A percentile compares a stretch with the other conserved stretches of the same genome.
phyloP scores from a whole-genome alignment of 2,329 filamentous ascomycete genomes.

The Aspergillus sclerotialis region DNA sequence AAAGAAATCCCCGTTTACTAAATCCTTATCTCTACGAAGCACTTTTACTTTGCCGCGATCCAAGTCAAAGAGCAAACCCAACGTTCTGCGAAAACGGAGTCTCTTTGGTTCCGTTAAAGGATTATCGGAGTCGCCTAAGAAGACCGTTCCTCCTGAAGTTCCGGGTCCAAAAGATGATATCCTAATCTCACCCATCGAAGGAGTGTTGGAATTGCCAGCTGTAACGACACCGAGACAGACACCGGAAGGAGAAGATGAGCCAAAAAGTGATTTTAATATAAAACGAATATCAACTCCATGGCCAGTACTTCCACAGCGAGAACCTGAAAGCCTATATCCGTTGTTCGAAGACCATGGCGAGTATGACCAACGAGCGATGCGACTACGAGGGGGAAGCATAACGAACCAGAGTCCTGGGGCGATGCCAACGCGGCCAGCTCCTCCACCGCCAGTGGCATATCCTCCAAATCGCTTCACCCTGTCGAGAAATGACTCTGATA shows the following conservation, averaged over 20 bases:
- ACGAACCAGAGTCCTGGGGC: conserved; percentile 25
- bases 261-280: conserved; percentile 11
- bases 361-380: conserved; percentile 16
- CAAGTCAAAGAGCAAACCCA: conserved; percentile 25
- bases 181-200: conserved; percentile 28
- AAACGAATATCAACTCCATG: conserved; percentile 23
- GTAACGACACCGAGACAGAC: conserved; percentile 32
- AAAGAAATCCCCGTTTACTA: conserved; percentile 14
- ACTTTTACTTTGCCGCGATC: conserved; percentile 30
- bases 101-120: conserved; percentile 28
- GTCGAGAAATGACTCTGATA: conserved; percentile 26
- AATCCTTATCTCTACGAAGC: conserved; percentile 23
- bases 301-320: conserved; percentile 20
- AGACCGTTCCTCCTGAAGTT: conserved; percentile 1
- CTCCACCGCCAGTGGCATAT: conserved; percentile 26
- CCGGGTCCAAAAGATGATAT: conserved; percentile 22
- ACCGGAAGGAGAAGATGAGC: conserved; percentile 24
- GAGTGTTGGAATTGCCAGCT: conserved; percentile 25
- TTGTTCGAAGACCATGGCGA: conserved; percentile 16
- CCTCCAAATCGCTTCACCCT: conserved; percentile 26
- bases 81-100: conserved; percentile 20
- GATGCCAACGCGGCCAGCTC: conserved; percentile 30
- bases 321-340: conserved; percentile 16
- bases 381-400: conserved; percentile 26
- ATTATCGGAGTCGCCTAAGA: conserved; percentile 13